Evolutionary conservation across 202 grass and related monocot species (phyloP).

Genomic region (Setaria viridis): DNA sequence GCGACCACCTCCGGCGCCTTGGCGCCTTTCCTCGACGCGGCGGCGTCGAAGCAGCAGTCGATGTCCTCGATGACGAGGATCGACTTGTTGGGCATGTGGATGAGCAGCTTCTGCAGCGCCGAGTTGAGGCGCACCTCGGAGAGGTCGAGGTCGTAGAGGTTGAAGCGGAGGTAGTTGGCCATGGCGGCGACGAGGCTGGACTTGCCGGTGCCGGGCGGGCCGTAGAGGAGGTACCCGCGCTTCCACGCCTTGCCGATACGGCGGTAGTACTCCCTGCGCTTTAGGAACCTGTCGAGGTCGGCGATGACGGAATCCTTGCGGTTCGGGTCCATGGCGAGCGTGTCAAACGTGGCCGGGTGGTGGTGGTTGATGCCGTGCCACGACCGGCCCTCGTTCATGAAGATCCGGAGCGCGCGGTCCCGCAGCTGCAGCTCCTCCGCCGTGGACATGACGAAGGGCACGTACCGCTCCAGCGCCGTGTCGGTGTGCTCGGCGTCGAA

Average conservation of each 20-base stretch:
- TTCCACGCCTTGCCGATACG: slow-evolving; percentile 93
- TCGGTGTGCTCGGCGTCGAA: slow-evolving; percentile 78
- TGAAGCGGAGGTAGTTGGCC: slow-evolving; percentile 86
- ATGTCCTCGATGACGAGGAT: slow-evolving; percentile 90
- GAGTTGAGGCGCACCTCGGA: slow-evolving; percentile 57
- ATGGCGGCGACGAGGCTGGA: slow-evolving; percentile 87
- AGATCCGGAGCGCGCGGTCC: slow-evolving; percentile 59
- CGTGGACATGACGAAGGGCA: slow-evolving; percentile 62
- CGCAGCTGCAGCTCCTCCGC: slow-evolving; percentile 50
- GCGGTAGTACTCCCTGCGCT: slow-evolving; percentile 74
- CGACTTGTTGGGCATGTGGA: slow-evolving; percentile 70
- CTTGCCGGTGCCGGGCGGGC: slow-evolving; percentile 80
- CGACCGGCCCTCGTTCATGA: slow-evolving; percentile 45
- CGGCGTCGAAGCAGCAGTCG: slow-evolving; percentile 65
- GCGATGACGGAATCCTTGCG: slow-evolving; percentile 55
- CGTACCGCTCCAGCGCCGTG: slow-evolving; percentile 54
- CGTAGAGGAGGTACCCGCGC: slow-evolving; percentile 71
- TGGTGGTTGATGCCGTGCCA: slow-evolving; percentile 69
- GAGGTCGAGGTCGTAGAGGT: slow-evolving; percentile 89
- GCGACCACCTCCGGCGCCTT: slow-evolving; percentile 23
- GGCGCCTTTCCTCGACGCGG: slow-evolving; percentile 50
- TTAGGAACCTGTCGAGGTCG: slow-evolving; percentile 69
- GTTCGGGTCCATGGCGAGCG: slow-evolving; percentile 72
- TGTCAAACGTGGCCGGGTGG: slow-evolving; percentile 81
- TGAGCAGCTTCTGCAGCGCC: slow-evolving; percentile 60